Evolutionary conservation across 139 green algal species (phyloP), one percentile per base, ranked within the genome.

Genomic region (Chloropicon primus): DNA sequence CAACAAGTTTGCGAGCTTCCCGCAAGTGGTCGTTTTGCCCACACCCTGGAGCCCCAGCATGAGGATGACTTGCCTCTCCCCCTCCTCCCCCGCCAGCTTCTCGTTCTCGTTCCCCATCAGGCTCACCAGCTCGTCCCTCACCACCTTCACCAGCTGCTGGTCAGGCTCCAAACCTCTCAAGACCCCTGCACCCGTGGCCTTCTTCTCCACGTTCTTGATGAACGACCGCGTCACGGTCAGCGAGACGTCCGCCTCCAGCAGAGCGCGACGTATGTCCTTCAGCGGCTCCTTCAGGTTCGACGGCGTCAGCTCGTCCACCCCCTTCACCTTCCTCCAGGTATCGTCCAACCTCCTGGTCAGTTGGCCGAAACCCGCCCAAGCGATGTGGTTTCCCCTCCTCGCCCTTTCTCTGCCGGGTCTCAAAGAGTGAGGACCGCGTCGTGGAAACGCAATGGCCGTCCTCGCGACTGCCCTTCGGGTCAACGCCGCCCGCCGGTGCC

Each of bases 261-360:
- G 89, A 1, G 95, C 95, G 21, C 95, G 81, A 1, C 94, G 86
- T 27, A 98, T 94, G 71, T 98, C 93, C 21, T 88, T 86, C 84
- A 97, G 84, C 21, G 93, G 92, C 76, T 89, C 89, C 84, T 99
- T 99, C 54, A 99, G 92, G 83, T 99, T 99, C 62, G 98, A 95
- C 21, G 82, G 24, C 0, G 90, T 98, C 25, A 98, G 84, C 77
- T 92, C 90, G 73, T 86, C 90, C 78, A 92, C 90, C 26, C 89
- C 84, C 24, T 84, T 85, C 24, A 97, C 81, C 24, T 88, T 83
- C 81, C 95, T 88, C 87, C 87, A 93, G 2, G 91, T 93, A 71
- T 89, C 92, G 28, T 94, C 85, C 53, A 98, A 85, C 28, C 76
- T 82, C 1, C 71, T 62, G 72, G 79, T 92, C 10, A 98, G 86